Base-by-base conservation (phyloP, 1,284 basidiomycete species). In the Ceratobasidium sp. region DNA sequence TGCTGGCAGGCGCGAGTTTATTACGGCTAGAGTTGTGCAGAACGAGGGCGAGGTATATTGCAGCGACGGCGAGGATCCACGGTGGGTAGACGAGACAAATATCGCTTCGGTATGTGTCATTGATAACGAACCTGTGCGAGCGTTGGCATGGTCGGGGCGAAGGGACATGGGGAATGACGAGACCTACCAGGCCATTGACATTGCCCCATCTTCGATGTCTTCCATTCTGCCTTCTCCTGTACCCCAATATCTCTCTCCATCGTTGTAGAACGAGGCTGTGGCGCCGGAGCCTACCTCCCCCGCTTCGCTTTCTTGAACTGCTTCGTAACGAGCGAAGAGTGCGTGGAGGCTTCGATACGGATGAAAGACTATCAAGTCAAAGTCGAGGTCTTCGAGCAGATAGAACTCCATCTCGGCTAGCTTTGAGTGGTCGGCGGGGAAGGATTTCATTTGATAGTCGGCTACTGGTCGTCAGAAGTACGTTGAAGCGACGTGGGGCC, bases 321-420 rank as follows among this genome's bases (percentile, higher is more conserved):
- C 34, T 77, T 79, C 77, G 66, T 76, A 70, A 46, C 85, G 78
- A 32, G 89, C 91, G 79, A 91, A 94, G 15, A 98, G 87, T 4
- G 92, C 87, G 61, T 94, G 85, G 44, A 99, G 88, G 0, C 94
- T 93, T 59, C 95, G 91, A 84, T 99, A 99, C 0, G 97, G 96
- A 83, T 99, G 97, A 83, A 96, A 98, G 7, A 99, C 88, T 67
- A 93, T 90, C 54, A 99, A 86, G 84, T 99, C 96, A 81, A 97
- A 99, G 83, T 98, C 96, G 54, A 99, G 89, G 83, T 99, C 97
- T 81, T 96, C 95, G 25, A 99, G 90, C 15, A 99, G 90, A 84
- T 98, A 99, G 85, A 99, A 99, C 83, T 99, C 97, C 97, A 98
- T 98, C 83, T 99, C 97, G 4, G 97, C 97, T 5, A 99, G 86